Percentiles rank a stretch among this genome's conserved stretches.
These are phyloP conservation scores for Dentipellis sp. DNA, from an alignment of 768 basidiomycete genomes.

Conservation along the genomic window DNA sequence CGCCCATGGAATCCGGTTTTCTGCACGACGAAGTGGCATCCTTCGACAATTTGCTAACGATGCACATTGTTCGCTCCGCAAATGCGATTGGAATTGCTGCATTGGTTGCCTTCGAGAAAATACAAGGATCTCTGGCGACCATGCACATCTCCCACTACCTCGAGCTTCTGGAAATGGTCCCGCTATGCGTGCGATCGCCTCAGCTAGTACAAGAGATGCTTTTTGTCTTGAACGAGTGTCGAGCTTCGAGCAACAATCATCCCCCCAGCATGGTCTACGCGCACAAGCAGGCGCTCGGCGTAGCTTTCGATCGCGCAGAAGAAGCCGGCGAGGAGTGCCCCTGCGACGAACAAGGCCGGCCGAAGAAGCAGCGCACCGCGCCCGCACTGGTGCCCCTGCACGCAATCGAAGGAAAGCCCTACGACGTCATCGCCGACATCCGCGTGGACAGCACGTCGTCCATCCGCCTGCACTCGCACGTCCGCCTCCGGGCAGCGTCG, in stretches of 20 bases:
- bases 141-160: constrained; percentile 36
- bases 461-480: constrained; percentile 56
- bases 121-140: constrained; percentile 33
- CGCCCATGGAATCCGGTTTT: constrained; percentile 27
- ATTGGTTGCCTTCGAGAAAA: constrained; percentile 50
- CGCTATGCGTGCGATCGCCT: constrained; percentile 41
- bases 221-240: constrained; percentile 46
- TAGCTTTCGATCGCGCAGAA: constrained; percentile 56
- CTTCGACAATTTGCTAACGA: constrained; percentile 26
- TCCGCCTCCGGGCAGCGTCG: constrained; percentile 51
- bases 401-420: constrained; percentile 2
- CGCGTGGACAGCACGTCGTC: constrained; percentile 42
- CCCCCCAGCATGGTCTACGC: constrained; percentile 31
- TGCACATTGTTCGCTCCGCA: constrained; percentile 43
- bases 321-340: constrained; percentile 62
- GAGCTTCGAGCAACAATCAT: constrained; percentile 15
- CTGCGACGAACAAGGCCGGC: constrained; percentile 51
- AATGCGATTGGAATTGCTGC: constrained; percentile 45
- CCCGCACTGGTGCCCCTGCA: constrained; percentile 29
- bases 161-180: constrained; percentile 41
- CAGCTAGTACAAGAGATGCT: constrained; percentile 51
- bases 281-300: constrained; percentile 44
- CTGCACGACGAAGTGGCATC: constrained; percentile 24
- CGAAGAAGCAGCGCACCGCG: constrained; percentile 33
- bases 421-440: constrained; percentile 40